phyloP scores from a whole-genome alignment of 78 protist species.

The Paratrimastix pyriformis region DNA sequence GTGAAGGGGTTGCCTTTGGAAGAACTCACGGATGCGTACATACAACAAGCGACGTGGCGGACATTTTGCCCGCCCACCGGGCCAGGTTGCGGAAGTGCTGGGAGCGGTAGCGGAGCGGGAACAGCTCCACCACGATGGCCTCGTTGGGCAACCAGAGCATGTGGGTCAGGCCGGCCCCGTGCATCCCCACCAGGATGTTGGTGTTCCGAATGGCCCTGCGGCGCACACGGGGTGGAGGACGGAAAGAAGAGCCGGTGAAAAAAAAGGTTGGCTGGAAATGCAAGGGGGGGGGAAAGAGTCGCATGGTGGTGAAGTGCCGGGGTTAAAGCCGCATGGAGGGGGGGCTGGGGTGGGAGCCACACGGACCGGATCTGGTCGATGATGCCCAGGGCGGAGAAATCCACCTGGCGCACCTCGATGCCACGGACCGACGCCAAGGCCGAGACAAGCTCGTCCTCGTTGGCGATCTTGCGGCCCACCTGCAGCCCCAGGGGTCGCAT shows the following conservation, averaged over 20 bases:
- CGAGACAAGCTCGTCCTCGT: background rate
- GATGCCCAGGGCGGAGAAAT: background rate
- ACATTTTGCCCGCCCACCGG: background rate
- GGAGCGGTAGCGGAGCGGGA: background rate
- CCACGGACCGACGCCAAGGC: background rate
- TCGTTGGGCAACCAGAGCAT: conserved; percentile 11
- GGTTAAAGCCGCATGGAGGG: too few species aligned
- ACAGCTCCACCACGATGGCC: conserved; percentile 16
- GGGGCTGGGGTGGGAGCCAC: too few species aligned
- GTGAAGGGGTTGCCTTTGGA: too few species aligned
- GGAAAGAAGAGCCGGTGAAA: too few species aligned
- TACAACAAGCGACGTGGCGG: too few species aligned
- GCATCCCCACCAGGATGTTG: background rate
- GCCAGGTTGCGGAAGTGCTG: background rate
- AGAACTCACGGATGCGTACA: too few species aligned
- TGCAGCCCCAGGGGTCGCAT: too few species aligned
- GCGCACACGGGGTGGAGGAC: too few species aligned
- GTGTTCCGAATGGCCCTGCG: conserved; percentile 3
- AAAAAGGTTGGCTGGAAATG: too few species aligned
- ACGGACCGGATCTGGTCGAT: background rate
- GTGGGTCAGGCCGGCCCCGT: conserved; percentile 18
- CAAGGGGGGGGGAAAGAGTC: too few species aligned
- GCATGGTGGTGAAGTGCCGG: too few species aligned
- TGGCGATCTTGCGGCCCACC: background rate
- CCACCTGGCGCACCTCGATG: background rate